These are phyloP conservation scores for Boehmeria nivea DNA, from an alignment of 306 rosid genomes.

Conservation along the genomic window DNA sequence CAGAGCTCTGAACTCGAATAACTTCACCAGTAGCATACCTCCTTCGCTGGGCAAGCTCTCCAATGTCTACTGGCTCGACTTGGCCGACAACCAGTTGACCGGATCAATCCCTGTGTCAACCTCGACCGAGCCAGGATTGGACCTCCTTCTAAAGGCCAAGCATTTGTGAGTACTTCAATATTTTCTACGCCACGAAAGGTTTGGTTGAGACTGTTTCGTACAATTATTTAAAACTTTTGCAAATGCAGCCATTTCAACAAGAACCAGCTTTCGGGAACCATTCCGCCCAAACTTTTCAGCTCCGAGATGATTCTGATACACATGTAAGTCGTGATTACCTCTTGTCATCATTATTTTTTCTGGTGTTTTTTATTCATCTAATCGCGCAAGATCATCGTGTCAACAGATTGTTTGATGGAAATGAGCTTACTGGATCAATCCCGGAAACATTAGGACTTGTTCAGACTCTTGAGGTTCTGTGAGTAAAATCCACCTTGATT, in stretches of 20 bases:
- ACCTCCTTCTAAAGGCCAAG: constrained; percentile 67
- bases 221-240: constrained; percentile 2
- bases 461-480: constrained; percentile 89
- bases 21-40: constrained; percentile 72
- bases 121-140: constrained; percentile 55
- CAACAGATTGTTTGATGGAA: constrained; percentile 78
- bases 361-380: constrained; percentile 1
- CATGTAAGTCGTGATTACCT: constrained; percentile 46
- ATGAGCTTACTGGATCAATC: constrained; percentile 48
- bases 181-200: too few species aligned
- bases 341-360: neutral
- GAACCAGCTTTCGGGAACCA: constrained; percentile 77
- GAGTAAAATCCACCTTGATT: constrained; percentile 41
- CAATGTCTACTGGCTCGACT: constrained; percentile 82
- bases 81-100: constrained; percentile 66
- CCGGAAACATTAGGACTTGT: constrained; percentile 74
- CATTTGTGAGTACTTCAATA: constrained; percentile 86
- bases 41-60: constrained; percentile 83
- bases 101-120: constrained; percentile 75
- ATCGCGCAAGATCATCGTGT: constrained; percentile 7
- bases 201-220: too few species aligned
- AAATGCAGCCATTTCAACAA: constrained; percentile 87
- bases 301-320: constrained; percentile 75
- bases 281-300: constrained; percentile 62
- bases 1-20: constrained; percentile 91